Evolutionary conservation across 2,329 filamentous ascomycete species (phyloP), one percentile per base, ranked within the genome.

Genomic region (Epichloe brachyelytri): DNA sequence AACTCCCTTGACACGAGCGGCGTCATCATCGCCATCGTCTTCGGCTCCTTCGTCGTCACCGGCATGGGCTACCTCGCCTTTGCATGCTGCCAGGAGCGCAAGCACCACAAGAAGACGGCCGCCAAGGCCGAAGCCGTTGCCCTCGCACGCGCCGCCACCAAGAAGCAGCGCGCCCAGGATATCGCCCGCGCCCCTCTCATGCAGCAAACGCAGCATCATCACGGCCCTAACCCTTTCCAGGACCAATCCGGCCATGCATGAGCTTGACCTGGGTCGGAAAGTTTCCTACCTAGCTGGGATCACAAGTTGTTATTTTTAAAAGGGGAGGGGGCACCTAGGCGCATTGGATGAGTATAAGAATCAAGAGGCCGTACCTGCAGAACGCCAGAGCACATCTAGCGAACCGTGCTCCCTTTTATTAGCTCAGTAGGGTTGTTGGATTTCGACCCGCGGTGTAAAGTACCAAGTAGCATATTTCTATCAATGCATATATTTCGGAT

Each of bases 61-160:
- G 63, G 67, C 56, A 54, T 73, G 53, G 63, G 59, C 46, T 57
- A 64, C 55, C 62, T 80, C 51, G 69, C 71, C 59, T 73, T 73
- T 68, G 66, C 73, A 56, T 79, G 74, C 71, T 75, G 71, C 68
- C 66, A 67, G 54, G 76, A 80, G 57, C 67, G 71, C 57, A 63
- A 63, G 61, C 56, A 67, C 57, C 68, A 75, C 58, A 70, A 68
- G 61, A 65, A 67, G 45, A 62, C 70, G 36, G 63, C 63, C 50
- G 71, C 70, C 53, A 70, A 71, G 56, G 69, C 70, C 53, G 75
- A 79, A 64, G 73, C 73, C 43, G 70, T 70, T n/a, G 70, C 70
- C 26, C 71, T 74, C 48, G 73, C 71, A 46, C 72, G 72, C 62
- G 71, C 72, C 58, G 68, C 71, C 47, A 70, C 67, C 53, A 71